A percentile compares a stretch with the other conserved stretches of the same genome.
Conservation (phyloP, 2,329 filamentous ascomycete genomes). For the Neonectria magnoliae region DNA sequence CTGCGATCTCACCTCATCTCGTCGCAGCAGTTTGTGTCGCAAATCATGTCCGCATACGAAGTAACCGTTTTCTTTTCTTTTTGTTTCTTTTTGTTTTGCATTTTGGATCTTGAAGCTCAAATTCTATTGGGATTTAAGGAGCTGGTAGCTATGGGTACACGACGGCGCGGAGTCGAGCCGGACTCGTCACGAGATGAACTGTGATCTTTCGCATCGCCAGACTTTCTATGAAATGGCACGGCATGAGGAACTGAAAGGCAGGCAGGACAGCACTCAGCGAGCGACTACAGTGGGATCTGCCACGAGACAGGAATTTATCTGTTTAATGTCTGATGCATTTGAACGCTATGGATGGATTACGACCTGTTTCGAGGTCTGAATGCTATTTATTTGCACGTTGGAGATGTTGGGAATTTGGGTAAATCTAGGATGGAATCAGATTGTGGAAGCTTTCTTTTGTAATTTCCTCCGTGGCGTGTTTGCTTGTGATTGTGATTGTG, state of each 20-base stretch:
- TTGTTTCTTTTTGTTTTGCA: conserved; percentile 14
- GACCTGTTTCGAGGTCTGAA: conserved; percentile 5
- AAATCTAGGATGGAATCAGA: conserved; percentile 8
- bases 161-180: conserved; percentile 4
- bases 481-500: neutral
- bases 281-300: conserved; percentile 22
- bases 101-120: conserved; percentile 17
- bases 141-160: neutral
- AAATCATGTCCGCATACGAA: conserved; percentile 16
- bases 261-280: conserved; percentile 40
- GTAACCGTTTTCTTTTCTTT: conserved; percentile 11
- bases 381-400: neutral
- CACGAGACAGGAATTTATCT: conserved; percentile 17
- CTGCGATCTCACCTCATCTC: conserved; percentile 5
- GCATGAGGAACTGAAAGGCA: conserved; percentile 12
- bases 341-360: neutral
- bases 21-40: conserved; percentile 4
- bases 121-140: neutral
- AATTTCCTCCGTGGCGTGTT: neutral
- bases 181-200: conserved; percentile 9
- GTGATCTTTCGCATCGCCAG: conserved; percentile 13
- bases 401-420: conserved; percentile 2
- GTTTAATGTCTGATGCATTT: conserved; percentile 11
- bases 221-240: neutral
- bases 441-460: conserved; percentile 6